A percentile compares a stretch with the other conserved stretches of the same genome.
Conservation (phyloP, 805 yeast genomes). For the Lipomyces kockii region DNA sequence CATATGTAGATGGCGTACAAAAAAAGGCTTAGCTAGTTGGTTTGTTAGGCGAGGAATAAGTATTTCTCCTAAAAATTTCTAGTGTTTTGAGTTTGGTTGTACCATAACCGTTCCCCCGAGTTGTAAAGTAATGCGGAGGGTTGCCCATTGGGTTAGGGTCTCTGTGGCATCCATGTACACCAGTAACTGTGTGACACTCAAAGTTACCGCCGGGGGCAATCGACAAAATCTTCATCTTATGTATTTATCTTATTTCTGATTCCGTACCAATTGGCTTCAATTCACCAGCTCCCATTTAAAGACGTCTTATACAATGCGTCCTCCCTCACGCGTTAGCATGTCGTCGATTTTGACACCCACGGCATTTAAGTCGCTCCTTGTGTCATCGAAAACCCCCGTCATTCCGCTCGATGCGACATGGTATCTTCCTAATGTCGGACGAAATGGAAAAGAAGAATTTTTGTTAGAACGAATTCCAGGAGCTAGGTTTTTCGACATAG, state of each 20-base stretch:
- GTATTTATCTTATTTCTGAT: too few relatives aligned
- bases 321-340: conserved; percentile 10
- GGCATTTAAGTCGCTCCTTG: conserved; percentile 17
- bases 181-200: too few relatives aligned
- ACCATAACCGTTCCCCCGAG: too few relatives aligned
- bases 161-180: too few relatives aligned
- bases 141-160: too few relatives aligned
- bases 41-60: neutral
- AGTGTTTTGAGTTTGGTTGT: too few relatives aligned
- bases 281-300: neutral
- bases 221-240: too few relatives aligned
- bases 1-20: neutral
- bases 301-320: conserved; percentile 4
- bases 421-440: conserved; percentile 81
- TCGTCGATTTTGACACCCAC: conserved; percentile 25
- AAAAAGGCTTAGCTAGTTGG: neutral
- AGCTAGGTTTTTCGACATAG: conserved; percentile 80
- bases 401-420: conserved; percentile 87
- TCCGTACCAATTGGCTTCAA: neutral
- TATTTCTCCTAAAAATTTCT: too few relatives aligned
- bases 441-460: conserved; percentile 64
- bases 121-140: too few relatives aligned
- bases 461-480: conserved; percentile 62
- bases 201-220: too few relatives aligned
- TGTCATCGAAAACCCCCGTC: conserved; percentile 35